Base-by-base conservation (phyloP, 2,329 filamentous ascomycete species). In the Fusarium mexicanum region DNA sequence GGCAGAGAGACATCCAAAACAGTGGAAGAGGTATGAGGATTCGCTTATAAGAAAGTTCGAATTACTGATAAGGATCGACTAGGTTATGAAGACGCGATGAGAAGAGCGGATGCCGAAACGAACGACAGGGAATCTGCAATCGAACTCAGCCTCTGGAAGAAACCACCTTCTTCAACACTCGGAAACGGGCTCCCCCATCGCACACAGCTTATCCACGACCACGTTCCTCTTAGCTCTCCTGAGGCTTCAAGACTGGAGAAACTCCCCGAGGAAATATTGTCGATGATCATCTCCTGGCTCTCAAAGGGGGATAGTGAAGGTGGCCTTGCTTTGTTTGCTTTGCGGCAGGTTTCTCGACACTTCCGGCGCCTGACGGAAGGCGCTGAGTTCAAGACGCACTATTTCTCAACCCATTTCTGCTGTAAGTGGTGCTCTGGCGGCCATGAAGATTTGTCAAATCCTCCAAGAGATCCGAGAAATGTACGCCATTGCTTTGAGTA, bases 21-120 rank as follows among this genome's bases (percentile, higher is more conserved):
- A 33, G 4, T 24, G 31, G 8, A 35, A 9, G 11, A 18, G 17
- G 48, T 51, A 24, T 8, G 6, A 13, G 8, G 31, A 51, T 51
- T 5, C n/a, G 0, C 22, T 24, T 8, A 3, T 16, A 13, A 7
- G 3, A n/a, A 13, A n/a, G 8, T n/a, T 51, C 17, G 3, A 7
- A 24, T 10, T 7, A 24, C 48, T 51, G 11, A 35, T 51, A 3
- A 18, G 17, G 12, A 13, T 51, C 2, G 22, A 12, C 5, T 24
- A 51, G 48, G 8, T 11, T 24, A 51, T 51, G 10, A 13, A 24
- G 22, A 18, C 3, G 17, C 8, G 7, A 51, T 51, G 47, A 51
- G 29, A 18, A 51, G 14, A 5, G 48, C 48, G 22, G 22, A 51
- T 8, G 31, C 11, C 16, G 48, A 51, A 18, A 24, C 31, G 16